Conservation (phyloP, 1,139 yeast species). For the Blastobotrys illinoisensis region DNA sequence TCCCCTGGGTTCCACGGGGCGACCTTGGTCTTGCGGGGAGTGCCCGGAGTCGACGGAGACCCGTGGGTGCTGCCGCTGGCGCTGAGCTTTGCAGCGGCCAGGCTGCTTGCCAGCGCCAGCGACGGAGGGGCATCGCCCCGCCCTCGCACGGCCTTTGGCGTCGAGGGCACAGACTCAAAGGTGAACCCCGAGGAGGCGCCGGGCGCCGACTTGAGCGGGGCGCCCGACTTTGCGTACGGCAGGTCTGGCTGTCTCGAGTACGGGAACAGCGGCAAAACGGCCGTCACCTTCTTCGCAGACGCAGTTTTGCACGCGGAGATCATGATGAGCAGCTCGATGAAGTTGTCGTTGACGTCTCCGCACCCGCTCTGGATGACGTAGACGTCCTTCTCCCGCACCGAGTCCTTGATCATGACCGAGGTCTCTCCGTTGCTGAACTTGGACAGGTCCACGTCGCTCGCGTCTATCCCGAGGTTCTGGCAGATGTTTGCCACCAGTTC, state of each 20-base stretch:
- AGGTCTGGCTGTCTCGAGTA: slow-evolving; percentile 95
- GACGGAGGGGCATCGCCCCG: slow-evolving; percentile 7
- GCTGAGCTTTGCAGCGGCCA: slow-evolving; percentile 3
- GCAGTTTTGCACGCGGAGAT: slow-evolving; percentile 95
- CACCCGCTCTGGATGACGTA: slow-evolving; percentile 78
- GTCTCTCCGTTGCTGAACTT: slow-evolving; percentile 84
- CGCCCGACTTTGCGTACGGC: slow-evolving; percentile 70
- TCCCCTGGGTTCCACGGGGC: slow-evolving; percentile 19
- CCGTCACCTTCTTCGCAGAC: slow-evolving; percentile 88
- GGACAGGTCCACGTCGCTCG: slow-evolving; percentile 49
- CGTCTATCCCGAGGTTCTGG: slow-evolving; percentile 54
- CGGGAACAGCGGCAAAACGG: slow-evolving; percentile 91
- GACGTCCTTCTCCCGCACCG: slow-evolving; percentile 91
- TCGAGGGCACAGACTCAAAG: slow-evolving; percentile 60
- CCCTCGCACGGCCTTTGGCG: slow-evolving; percentile 39
- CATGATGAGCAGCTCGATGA: slow-evolving; percentile 81
- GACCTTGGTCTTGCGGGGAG: slow-evolving; percentile 5
- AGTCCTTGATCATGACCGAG: slow-evolving; percentile 72
- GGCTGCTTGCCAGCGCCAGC: slow-evolving; percentile 10
- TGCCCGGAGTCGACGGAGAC: neutral
- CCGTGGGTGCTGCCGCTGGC: neutral
- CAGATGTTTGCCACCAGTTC: slow-evolving; percentile 58
- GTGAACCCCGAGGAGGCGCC: slow-evolving; percentile 35
- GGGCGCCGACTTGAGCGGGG: slow-evolving; percentile 37
- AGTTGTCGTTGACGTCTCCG: slow-evolving; percentile 87